phyloP scores from a whole-genome alignment of 1,139 yeast genomes.

The Saccharomyces hybrid region DNA sequence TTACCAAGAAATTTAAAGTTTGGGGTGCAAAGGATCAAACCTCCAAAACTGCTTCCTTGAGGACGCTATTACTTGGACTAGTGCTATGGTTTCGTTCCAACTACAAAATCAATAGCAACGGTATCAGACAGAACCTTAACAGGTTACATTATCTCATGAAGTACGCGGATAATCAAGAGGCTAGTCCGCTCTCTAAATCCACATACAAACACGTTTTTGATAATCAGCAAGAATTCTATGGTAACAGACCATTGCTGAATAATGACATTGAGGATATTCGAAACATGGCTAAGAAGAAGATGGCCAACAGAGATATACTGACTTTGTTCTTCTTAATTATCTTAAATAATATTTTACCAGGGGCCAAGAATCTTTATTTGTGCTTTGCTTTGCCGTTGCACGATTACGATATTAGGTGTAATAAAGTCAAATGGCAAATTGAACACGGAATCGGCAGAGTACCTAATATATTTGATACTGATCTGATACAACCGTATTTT shows the following conservation, averaged over 20 bases:
- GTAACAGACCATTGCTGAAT: constrained; percentile 12
- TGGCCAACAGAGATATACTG: constrained; percentile 21
- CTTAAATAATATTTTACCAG: constrained; percentile 11
- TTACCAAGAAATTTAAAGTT: constrained; percentile 13
- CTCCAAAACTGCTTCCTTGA: constrained; percentile 5
- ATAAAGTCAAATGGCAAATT: constrained; percentile 4
- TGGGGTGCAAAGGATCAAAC: constrained; percentile 5
- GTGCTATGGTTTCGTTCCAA: constrained; percentile 21
- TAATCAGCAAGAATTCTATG: constrained; percentile 16
- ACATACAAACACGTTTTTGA: constrained; percentile 6
- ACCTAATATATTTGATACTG: constrained; percentile 23
- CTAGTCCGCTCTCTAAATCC: not conserved
- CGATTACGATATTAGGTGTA: constrained; percentile 10
- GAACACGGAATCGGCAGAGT: constrained; percentile 9
- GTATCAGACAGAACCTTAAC: constrained; percentile 20
- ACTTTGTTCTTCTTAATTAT: constrained; percentile 19
- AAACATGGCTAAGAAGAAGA: constrained; percentile 18
- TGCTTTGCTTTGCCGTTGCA: constrained; percentile 23
- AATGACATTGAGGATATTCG: constrained; percentile 11
- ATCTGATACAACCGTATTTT: constrained; percentile 20
- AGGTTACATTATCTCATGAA: constrained; percentile 13
- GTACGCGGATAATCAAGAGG: constrained; percentile 1
- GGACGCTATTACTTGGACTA: constrained; percentile 20
- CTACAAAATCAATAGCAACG: constrained; percentile 23
- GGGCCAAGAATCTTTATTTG: constrained; percentile 8